A percentile compares a stretch with the other conserved stretches of the same genome.
Evolutionary conservation across 78 protist species (phyloP).

Genomic region (Tieghemostelium lacteum): DNA sequence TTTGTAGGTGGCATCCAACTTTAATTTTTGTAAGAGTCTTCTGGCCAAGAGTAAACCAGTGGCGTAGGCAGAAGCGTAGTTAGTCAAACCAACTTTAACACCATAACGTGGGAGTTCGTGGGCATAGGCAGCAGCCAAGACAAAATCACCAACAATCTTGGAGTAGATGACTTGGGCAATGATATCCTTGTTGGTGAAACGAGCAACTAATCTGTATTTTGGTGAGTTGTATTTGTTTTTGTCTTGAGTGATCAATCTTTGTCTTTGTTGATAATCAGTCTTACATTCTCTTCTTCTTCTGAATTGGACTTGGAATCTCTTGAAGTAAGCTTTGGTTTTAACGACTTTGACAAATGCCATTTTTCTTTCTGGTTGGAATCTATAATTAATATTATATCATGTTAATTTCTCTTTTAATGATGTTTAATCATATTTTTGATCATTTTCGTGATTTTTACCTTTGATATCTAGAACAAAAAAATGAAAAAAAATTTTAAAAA

Average conservation of each 20-base stretch:
- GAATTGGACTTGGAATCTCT: constrained; percentile 97
- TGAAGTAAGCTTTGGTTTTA: constrained; percentile 97
- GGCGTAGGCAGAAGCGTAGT: constrained; percentile 98
- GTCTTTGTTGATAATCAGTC: constrained; percentile 99
- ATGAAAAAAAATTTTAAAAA: constrained; percentile 4
- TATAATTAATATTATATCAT: too few species aligned
- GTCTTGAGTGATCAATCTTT: constrained; percentile 93
- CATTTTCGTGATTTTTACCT: too few species aligned
- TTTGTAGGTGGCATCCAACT: constrained; percentile 90
- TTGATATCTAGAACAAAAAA: too few species aligned
- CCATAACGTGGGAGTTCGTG: constrained; percentile 97
- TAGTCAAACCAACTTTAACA: constrained; percentile 95
- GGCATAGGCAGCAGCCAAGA: constrained; percentile 94
- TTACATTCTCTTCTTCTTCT: constrained; percentile 98
- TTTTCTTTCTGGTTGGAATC: background rate
- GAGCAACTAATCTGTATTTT: constrained; percentile 98
- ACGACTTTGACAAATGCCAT: constrained; percentile 96
- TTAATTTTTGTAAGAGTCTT: constrained; percentile 93
- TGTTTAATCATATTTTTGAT: too few species aligned
- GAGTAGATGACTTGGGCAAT: constrained; percentile 96
- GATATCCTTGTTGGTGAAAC: constrained; percentile 95
- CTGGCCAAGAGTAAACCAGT: constrained; percentile 99
- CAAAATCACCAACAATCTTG: constrained; percentile 94
- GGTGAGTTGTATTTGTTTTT: constrained; percentile 98
- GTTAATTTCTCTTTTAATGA: background rate